Conservation (phyloP, 2,329 filamentous ascomycete genomes). For the Colletotrichum musicola region DNA sequence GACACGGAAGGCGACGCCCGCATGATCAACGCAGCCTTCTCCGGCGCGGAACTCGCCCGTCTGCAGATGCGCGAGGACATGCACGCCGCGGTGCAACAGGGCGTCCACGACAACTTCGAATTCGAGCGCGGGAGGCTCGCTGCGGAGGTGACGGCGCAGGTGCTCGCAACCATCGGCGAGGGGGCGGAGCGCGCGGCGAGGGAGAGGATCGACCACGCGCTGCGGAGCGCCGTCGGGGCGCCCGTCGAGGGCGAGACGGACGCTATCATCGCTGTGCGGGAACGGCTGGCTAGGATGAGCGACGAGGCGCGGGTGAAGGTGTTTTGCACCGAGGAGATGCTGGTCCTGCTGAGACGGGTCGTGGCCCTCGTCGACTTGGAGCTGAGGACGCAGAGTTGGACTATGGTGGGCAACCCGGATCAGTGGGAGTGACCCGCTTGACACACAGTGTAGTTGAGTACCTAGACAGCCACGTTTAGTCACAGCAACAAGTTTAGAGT, state of each 20-base stretch:
- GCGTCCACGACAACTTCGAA: slow-evolving; percentile 16
- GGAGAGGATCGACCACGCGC: neutral
- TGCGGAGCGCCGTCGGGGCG: neutral
- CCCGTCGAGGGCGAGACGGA: slow-evolving; percentile 9
- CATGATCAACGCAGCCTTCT: slow-evolving; percentile 13
- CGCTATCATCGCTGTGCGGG: slow-evolving; percentile 4
- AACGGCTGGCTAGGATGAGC: slow-evolving; percentile 26
- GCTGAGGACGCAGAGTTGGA: slow-evolving; percentile 7
- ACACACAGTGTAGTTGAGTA: neutral
- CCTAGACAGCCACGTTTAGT: neutral
- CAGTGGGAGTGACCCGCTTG: neutral
- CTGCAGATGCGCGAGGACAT: neutral
- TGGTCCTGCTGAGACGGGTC: slow-evolving; percentile 6
- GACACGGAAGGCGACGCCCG: slow-evolving; percentile 28
- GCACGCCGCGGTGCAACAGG: neutral
- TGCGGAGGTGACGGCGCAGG: slow-evolving; percentile 1
- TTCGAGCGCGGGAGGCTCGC: slow-evolving; percentile 11
- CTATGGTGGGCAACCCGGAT: slow-evolving; percentile 1
- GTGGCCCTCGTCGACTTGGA: neutral
- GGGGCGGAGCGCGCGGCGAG: neutral
- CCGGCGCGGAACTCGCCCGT: neutral
- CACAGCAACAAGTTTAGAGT: too few relatives aligned
- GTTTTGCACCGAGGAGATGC: slow-evolving; percentile 34
- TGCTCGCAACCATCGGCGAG: neutral
- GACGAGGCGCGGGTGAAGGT: slow-evolving; percentile 6